Evolutionary conservation across 2,329 filamentous ascomycete genomes (phyloP), one percentile per base, ranked within the genome.

Genomic region (Scedosporium boydii): DNA sequence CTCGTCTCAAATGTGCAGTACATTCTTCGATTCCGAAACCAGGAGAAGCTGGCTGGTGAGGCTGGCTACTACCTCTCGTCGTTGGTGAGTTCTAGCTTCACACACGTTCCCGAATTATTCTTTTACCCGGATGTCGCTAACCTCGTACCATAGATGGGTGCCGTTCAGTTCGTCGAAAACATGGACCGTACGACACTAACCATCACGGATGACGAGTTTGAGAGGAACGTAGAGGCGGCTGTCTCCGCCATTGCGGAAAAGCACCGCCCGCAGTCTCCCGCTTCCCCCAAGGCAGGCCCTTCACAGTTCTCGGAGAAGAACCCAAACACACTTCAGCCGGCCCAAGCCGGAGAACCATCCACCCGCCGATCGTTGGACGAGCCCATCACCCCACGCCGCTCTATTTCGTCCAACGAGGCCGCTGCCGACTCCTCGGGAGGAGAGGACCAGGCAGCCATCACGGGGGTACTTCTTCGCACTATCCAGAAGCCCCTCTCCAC

Each of bases 1-100:
- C 79, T 99, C 41, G 93, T 98, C 27, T 97, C 93, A 64, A 99
- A 99, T 73, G 91, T 99, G 3, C 95, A 99, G 74, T 99, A 99
- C 74, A 98, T 99, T 66, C 80, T 98, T 60, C 87, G 96, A 56
- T 99, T 99, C 78, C 87, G 95, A 60, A 97, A 98, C 70, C 95
- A 97, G 74, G 95, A 99, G 61, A 98, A 98, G 73, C 85, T 99
- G 1, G 90, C 90, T 26, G 95, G 95, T n/a, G 95, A 99, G 78
- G 93, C 95, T 14, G 95, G 95, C 12, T 99, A 99, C 75, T 99
- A 99, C 74, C 84, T 99, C 62, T 98, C 93, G 38, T 98, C 95
- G 6, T 77, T 99, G 68, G 89, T 92, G 77, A 70, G 82, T 70
- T 57, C 27, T 10, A n/a, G 7, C 38, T 3, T 38, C 12, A 4